Percentiles rank a stretch among this genome's conserved stretches.
Evolutionary conservation across 768 basidiomycete genomes (phyloP).

Genomic region (Boletellus emodensis): DNA sequence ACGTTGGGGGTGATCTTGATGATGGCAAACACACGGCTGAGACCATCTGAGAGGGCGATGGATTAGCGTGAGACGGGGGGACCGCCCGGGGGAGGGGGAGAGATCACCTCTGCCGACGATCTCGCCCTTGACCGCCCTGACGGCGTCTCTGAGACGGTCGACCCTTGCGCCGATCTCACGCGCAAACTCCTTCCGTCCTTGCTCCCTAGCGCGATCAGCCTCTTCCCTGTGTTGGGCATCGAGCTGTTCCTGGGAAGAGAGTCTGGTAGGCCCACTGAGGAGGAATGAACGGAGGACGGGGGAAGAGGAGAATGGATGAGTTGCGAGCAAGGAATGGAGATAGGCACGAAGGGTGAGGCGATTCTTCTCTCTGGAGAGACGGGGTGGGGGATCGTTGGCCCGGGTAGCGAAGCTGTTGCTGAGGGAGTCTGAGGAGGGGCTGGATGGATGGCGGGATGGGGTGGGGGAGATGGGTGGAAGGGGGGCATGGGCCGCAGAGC

Average conservation of each 20-base stretch:
- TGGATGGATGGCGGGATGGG: no score
- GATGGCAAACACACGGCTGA: slow-evolving; percentile 82
- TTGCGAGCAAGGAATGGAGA: slow-evolving; percentile 73
- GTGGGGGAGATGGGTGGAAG: no score
- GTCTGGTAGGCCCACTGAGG: slow-evolving; percentile 64
- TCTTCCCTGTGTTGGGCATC: slow-evolving; percentile 82
- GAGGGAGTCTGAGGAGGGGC: no score
- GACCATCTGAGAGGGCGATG: slow-evolving; percentile 57
- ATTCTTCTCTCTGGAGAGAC: slow-evolving; percentile 89
- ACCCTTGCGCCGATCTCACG: slow-evolving; percentile 83
- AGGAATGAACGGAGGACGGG: slow-evolving; percentile 86
- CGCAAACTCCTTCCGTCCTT: slow-evolving; percentile 81
- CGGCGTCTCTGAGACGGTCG: slow-evolving; percentile 76
- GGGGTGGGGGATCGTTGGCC: slow-evolving; percentile 17
- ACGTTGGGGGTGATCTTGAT: slow-evolving; percentile 80
- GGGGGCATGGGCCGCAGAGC: slow-evolving; percentile 52
- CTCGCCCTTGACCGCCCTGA: slow-evolving; percentile 89
- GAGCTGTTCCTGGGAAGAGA: slow-evolving; percentile 69
- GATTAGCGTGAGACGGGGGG: slow-evolving; percentile 3
- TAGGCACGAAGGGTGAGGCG: slow-evolving; percentile 91
- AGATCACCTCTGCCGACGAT: slow-evolving; percentile 75
- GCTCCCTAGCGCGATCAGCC: slow-evolving; percentile 82
- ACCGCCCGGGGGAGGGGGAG: neutral
- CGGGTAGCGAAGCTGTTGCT: neutral
- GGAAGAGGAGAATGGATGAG: slow-evolving; percentile 72